These are phyloP conservation scores for Erysimum cheiri DNA, from an alignment of 441 rosid species.

Conservation along the genomic window DNA sequence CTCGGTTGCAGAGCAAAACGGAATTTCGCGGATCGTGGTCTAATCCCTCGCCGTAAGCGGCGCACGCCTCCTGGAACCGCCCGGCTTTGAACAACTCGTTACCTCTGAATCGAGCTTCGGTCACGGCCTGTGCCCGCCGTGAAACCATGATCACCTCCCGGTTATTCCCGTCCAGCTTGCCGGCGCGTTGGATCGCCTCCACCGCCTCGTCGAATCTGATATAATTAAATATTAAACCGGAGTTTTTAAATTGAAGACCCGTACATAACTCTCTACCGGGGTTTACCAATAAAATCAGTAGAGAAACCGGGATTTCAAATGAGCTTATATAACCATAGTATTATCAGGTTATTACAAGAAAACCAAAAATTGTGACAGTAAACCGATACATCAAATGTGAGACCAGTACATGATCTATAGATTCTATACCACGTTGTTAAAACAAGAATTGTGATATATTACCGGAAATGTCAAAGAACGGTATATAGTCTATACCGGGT, in stretches of 20 bases:
- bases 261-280: neutral
- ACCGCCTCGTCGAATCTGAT: slow-evolving; percentile 80
- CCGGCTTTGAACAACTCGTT: slow-evolving; percentile 70
- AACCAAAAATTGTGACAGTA: neutral
- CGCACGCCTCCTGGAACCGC: slow-evolving; percentile 60
- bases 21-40: slow-evolving; percentile 79
- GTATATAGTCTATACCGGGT: neutral
- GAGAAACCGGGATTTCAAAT: neutral
- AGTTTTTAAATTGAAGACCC: neutral
- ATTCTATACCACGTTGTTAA: no score
- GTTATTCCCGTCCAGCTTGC: slow-evolving; percentile 67
- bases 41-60: slow-evolving; percentile 78
- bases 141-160: slow-evolving; percentile 59
- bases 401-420: neutral
- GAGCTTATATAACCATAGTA: neutral
- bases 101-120: slow-evolving; percentile 69
- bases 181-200: slow-evolving; percentile 69
- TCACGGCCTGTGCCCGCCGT: slow-evolving; percentile 59
- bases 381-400: neutral
- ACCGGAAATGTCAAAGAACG: neutral
- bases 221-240: slow-evolving; percentile 23
- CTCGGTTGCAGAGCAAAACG: slow-evolving; percentile 84
- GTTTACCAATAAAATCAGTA: neutral
- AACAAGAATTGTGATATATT: neutral
- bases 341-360: neutral